phyloP scores from a whole-genome alignment of 177 flowering plant species.

The Vitis hybrid region DNA sequence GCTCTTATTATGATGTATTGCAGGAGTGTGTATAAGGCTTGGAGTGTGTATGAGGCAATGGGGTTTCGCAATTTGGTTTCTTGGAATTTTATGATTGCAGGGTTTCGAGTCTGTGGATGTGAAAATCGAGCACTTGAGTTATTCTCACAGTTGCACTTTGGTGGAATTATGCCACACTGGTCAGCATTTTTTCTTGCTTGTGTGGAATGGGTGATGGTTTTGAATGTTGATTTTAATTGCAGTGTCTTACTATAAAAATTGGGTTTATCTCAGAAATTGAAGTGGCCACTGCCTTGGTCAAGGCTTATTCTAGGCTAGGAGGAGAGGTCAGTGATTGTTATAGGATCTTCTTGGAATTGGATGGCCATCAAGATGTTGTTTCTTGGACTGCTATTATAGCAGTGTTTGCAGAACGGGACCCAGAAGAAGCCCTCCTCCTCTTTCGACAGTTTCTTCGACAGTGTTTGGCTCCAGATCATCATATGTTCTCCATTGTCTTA shows the following conservation, averaged over 20 bases:
- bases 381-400: constrained; percentile 76
- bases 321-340: constrained; percentile 45
- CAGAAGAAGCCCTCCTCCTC: constrained; percentile 49
- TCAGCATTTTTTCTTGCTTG: constrained; percentile 47
- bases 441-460: constrained; percentile 44
- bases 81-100: constrained; percentile 78
- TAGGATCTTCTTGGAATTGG: constrained; percentile 49
- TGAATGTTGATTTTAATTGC: constrained; percentile 43
- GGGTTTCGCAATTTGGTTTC: constrained; percentile 41
- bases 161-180: constrained; percentile 54
- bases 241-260: constrained; percentile 44
- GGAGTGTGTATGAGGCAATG: constrained; percentile 57
- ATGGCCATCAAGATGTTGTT: constrained; percentile 46
- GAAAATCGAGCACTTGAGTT: constrained; percentile 32
- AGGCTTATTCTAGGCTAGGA: constrained; percentile 56
- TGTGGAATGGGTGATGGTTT: constrained; percentile 21
- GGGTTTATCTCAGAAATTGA: constrained; percentile 42
- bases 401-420: constrained; percentile 50
- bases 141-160: constrained; percentile 45
- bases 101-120: constrained; percentile 35
- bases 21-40: constrained; percentile 45
- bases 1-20: constrained; percentile 76
- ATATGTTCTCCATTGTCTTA: constrained; percentile 57
- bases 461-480: constrained; percentile 47
- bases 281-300: constrained; percentile 62